These are phyloP conservation scores for Metschnikowia cerradonensis DNA, from an alignment of 805 yeast species.

Conservation along the genomic window DNA sequence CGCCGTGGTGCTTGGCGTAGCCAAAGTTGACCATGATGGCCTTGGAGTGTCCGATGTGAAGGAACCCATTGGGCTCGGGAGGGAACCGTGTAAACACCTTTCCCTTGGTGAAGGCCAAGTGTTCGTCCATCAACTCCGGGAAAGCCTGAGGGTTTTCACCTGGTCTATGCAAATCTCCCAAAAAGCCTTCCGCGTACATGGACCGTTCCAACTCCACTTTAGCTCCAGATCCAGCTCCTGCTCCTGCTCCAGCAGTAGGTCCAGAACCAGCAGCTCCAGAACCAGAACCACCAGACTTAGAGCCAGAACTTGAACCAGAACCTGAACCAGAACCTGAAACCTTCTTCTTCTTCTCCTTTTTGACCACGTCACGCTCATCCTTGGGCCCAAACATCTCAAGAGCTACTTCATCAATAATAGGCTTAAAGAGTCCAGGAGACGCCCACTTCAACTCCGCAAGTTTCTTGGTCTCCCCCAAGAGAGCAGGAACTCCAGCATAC, in stretches of 20 bases:
- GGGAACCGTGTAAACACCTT: constrained; percentile 93
- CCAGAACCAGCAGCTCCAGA: too few relatives aligned
- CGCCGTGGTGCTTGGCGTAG: constrained; percentile 82
- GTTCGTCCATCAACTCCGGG: constrained; percentile 80
- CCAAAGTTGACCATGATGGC: constrained; percentile 98
- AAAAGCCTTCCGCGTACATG: constrained; percentile 93
- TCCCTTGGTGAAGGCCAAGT: constrained; percentile 73
- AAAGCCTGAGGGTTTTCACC: constrained; percentile 91
- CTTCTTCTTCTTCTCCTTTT: constrained; percentile 69
- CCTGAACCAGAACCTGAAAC: neutral
- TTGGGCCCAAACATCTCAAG: constrained; percentile 81
- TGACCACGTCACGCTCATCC: constrained; percentile 85
- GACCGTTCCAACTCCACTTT: constrained; percentile 43
- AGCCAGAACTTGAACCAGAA: too few relatives aligned
- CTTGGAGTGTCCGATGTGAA: constrained; percentile 97
- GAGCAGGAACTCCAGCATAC: constrained; percentile 71
- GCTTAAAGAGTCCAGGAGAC: constrained; percentile 79
- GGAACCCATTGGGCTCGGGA: constrained; percentile 96
- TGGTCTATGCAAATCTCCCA: constrained; percentile 91
- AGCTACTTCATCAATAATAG: constrained; percentile 76
- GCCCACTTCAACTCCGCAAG: constrained; percentile 88
- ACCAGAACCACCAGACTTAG: too few relatives aligned
- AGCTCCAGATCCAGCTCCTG: constrained; percentile 1
- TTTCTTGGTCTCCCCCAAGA: constrained; percentile 73
- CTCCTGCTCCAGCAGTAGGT: too few relatives aligned